These are phyloP conservation scores for Steccherinum ochraceum DNA, from an alignment of 768 basidiomycete species.

Conservation along the genomic window DNA sequence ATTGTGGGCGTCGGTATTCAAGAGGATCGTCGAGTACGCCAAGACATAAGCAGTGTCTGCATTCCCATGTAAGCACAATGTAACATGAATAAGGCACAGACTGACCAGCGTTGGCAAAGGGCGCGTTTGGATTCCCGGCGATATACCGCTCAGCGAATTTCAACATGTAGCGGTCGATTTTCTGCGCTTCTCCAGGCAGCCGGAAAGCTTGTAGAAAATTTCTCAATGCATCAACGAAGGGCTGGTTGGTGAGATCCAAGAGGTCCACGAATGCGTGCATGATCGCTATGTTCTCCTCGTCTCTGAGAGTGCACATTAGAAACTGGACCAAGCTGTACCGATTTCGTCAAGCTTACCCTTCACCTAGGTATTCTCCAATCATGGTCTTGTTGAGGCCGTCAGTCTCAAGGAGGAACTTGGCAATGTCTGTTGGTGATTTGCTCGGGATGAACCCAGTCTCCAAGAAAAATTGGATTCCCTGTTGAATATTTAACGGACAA, in stretches of 20 bases:
- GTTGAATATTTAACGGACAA: background rate
- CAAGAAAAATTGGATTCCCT: conserved; percentile 88
- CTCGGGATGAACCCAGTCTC: conserved; percentile 83
- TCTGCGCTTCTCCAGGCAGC: conserved; percentile 94
- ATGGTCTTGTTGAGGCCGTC: conserved; percentile 93
- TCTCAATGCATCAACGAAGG: conserved; percentile 87
- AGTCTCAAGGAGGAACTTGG: conserved; percentile 75
- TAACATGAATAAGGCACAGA: conserved; percentile 4
- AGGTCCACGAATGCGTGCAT: conserved; percentile 98
- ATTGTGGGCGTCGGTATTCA: conserved; percentile 97
- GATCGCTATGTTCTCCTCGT: conserved; percentile 80
- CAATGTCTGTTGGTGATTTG: conserved; percentile 69
- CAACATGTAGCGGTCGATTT: conserved; percentile 98
- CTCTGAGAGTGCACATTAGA: conserved; percentile 39
- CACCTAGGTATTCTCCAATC: conserved; percentile 98
- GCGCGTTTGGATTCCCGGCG: conserved; percentile 74
- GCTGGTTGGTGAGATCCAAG: conserved; percentile 75
- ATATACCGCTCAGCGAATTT: conserved; percentile 98
- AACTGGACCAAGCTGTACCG: background rate
- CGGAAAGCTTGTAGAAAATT: conserved; percentile 93
- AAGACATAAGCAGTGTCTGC: conserved; percentile 89
- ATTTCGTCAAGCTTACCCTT: conserved; percentile 67
- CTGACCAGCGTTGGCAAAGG: conserved; percentile 92
- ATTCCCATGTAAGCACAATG: background rate
- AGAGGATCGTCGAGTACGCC: conserved; percentile 90